A percentile compares a stretch with the other conserved stretches of the same genome.
These are phyloP conservation scores for Paraphaeosphaeria sporulosa DNA, from an alignment of 2,329 filamentous ascomycete genomes.

Conservation along the genomic window DNA sequence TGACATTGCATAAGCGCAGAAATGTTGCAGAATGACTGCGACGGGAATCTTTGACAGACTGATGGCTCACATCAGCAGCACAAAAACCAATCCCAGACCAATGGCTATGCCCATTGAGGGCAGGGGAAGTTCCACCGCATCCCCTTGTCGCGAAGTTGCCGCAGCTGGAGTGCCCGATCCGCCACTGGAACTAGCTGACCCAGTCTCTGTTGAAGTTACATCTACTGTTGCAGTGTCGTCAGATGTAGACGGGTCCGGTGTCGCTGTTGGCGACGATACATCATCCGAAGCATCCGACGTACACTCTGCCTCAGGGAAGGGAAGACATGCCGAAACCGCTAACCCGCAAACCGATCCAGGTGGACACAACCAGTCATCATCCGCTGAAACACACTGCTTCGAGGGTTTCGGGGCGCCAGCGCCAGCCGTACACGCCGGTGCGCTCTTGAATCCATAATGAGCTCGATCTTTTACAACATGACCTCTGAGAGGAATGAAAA, in stretches of 20 bases:
- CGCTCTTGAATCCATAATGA: neutral
- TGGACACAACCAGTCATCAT: slow-evolving; percentile 5
- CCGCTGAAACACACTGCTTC: neutral
- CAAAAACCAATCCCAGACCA: neutral
- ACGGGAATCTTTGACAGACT: neutral
- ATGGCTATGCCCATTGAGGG: neutral
- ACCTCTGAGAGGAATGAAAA: neutral
- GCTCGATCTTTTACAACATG: neutral
- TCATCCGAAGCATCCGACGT: neutral
- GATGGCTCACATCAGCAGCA: neutral
- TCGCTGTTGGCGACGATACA: neutral
- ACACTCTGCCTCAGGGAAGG: neutral
- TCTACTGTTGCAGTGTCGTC: neutral
- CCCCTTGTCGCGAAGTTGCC: neutral
- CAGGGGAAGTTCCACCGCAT: neutral
- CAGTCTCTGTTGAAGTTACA: too few relatives aligned
- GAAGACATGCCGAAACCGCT: neutral
- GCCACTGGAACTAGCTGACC: neutral
- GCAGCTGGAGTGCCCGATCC: neutral
- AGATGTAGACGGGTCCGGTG: neutral
- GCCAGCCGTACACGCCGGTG: neutral
- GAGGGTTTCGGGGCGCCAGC: neutral
- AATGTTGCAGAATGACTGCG: neutral
- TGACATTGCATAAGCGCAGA: neutral
- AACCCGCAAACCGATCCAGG: neutral